Evolutionary conservation across 1,284 basidiomycete genomes (phyloP), one percentile per base, ranked within the genome.

Genomic region (Sporisorium exsertum): DNA sequence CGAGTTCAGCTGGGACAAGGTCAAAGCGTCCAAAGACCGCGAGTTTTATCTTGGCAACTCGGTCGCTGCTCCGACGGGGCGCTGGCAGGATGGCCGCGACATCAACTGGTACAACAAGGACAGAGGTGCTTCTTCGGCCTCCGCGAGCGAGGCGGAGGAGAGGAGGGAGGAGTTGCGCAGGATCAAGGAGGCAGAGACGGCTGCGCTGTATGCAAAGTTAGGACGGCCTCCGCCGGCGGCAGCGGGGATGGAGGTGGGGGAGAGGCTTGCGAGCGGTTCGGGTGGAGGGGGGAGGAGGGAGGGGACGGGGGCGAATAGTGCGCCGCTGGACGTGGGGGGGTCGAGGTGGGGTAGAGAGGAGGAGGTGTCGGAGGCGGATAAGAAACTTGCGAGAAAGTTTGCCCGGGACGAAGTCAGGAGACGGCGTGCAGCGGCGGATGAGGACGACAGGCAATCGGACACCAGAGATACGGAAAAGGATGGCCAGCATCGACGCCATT

Each of bases 51-150:
- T 85, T 12, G 84, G 84, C 57, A 78, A 84, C 60, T 81, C 81
- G 22, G 75, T 85, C 40, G 73, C 75, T n/a, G 84, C 83, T 13
- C 79, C 84, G 15, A 80, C 78, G 5, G 84, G 84, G 2, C 75
- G 84, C 12, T 85, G 84, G 84, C 81, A 81, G 45, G 76, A 81
- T 40, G 81, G 81, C 18, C 64, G 77, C 18, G 84, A 85, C 61
- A 82, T 85, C 58, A 78, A 77, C 32, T 85, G 84, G 84, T 85
- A 84, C 71, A 84, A 81, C 73, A 82, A 80, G 42, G 81, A 81
- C 46, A 64, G 60, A 32, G 22, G 46, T 5, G 53, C 42, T 22
- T 58, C 29, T 22, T 49, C 55, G 20, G 50, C 42, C 20, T 58
- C 29, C 24, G 45, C 55, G n/a, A 43, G 24, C 47, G 59, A 56